Base-by-base conservation (phyloP, 108 stramenopile species). In the Fragilaria crotonensis region DNA sequence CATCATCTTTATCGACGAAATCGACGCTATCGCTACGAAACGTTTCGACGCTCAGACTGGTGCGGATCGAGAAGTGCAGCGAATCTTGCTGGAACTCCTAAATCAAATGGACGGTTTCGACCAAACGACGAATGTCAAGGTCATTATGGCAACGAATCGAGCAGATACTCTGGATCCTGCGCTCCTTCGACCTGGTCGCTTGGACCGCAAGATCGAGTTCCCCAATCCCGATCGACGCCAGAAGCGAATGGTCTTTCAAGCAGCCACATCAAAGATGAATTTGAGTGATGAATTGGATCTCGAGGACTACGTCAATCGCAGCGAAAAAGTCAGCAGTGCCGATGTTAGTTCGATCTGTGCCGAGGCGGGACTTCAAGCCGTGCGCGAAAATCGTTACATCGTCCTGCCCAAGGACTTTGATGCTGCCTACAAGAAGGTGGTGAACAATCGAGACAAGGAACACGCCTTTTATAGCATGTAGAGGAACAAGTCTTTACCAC, bases 31-130 rank as follows among this genome's bases (percentile, higher is more conserved):
- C 72, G 99, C 96, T 28, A 97, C 97, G 54, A 99, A 99, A 77
- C 94, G 99, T 48, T 99, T 99, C 69, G 99, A 98, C 82, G 96
- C 96, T 9, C 95, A 96, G 67, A 96, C 94, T 20, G 97, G 98
- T 53, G 98, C 97, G 36, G 99, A 99, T 80, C 77, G 99, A 9
- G 99, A 99, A 75, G 99, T 99, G 20, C 97, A 99, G 70, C 96
- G 99, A 57, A 98, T 98, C 59, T 69, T 99, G 30, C 83, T 99
- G 32, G 99, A 99, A 70, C 69, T 99, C 47, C 71, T 99, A 46
- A 98, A 96, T 75, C 99, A 99, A 69, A 97, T 99, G 99, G 99
- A 99, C 78, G 99, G 99, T 25, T 99, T 99, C 70, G 97, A 98
- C 69, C 97, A 98, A 79, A 87, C 84, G 33, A 98, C 97, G 48